These are phyloP conservation scores for Trematosphaeria pertusa DNA, from an alignment of 2,329 filamentous ascomycete species.

Conservation along the genomic window DNA sequence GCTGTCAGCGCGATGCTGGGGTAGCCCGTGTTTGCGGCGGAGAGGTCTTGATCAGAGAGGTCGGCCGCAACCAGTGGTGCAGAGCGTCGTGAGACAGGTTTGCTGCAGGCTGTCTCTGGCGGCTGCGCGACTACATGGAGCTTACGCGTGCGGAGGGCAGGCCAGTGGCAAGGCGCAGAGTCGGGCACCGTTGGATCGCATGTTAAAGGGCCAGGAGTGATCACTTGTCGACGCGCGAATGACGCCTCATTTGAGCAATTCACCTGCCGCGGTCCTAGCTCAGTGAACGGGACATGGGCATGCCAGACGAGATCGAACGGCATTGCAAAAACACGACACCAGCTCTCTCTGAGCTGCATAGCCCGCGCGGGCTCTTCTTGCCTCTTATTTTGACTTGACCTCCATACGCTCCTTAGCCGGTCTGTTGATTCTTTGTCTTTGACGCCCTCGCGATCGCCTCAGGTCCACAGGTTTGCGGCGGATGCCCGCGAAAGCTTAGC, in stretches of 20 bases:
- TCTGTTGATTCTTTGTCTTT: slow-evolving; percentile 3
- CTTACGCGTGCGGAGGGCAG: slow-evolving; percentile 4
- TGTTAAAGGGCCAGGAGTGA: background rate
- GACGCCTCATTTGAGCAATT: slow-evolving; percentile 11
- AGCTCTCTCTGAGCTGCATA: slow-evolving; percentile 1
- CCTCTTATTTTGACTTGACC: slow-evolving; percentile 13
- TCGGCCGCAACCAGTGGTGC: slow-evolving; percentile 8
- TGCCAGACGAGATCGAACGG: background rate
- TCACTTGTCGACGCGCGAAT: background rate
- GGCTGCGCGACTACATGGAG: slow-evolving; percentile 1
- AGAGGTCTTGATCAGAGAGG: background rate
- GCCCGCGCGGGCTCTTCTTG: background rate
- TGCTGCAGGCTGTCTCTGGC: slow-evolving; percentile 7
- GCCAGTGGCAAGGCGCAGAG: background rate
- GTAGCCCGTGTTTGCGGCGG: background rate
- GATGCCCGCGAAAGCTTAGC: background rate
- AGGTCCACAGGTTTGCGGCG: too few relatives aligned
- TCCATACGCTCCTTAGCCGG: slow-evolving; percentile 16
- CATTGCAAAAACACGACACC: background rate
- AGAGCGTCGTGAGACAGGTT: slow-evolving; percentile 8
- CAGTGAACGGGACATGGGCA: background rate
- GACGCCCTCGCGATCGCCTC: background rate
- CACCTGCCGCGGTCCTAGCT: slow-evolving; percentile 7
- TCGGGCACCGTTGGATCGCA: background rate
- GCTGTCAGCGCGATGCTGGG: slow-evolving; percentile 1